Conservation (phyloP, 192 early-diverging fungal species). For the Gaertneriomyces semiglobifer region DNA sequence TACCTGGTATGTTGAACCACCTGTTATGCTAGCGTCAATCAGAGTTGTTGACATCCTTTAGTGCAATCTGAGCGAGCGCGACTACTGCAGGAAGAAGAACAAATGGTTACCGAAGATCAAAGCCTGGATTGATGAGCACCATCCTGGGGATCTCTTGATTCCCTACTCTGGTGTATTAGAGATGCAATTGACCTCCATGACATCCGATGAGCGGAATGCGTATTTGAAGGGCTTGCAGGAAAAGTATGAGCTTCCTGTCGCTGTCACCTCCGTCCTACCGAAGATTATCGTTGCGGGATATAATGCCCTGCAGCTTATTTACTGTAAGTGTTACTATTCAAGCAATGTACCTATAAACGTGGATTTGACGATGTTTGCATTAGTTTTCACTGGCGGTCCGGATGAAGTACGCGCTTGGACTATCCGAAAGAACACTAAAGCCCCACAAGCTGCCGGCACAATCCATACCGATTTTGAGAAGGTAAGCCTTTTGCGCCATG, state of each 20-base stretch:
- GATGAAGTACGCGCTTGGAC: slow-evolving; percentile 92
- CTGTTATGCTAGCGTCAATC: neutral
- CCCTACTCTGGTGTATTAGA: slow-evolving; percentile 85
- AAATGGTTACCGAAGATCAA: slow-evolving; percentile 91
- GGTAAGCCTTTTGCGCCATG: slow-evolving; percentile 31
- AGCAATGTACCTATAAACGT: neutral
- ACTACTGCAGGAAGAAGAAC: slow-evolving; percentile 94
- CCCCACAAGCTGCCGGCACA: slow-evolving; percentile 83
- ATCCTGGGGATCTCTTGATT: slow-evolving; percentile 52
- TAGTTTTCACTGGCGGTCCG: slow-evolving; percentile 78
- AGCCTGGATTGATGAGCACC: slow-evolving; percentile 33
- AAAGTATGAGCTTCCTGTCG: slow-evolving; percentile 37
- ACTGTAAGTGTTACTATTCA: slow-evolving; percentile 48
- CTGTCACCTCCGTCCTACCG: slow-evolving; percentile 60
- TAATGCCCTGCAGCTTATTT: slow-evolving; percentile 76
- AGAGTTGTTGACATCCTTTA: neutral
- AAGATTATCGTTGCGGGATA: slow-evolving; percentile 93
- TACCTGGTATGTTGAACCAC: slow-evolving; percentile 76
- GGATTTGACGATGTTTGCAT: neutral
- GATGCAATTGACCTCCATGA: slow-evolving; percentile 48
- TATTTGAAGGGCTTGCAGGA: slow-evolving; percentile 48
- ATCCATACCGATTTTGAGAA: slow-evolving; percentile 83
- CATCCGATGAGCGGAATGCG: slow-evolving; percentile 50
- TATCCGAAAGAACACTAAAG: slow-evolving; percentile 71
- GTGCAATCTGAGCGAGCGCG: slow-evolving; percentile 84